Percentiles rank a stretch among this genome's conserved stretches.
Evolutionary conservation across 331 rosid genomes (phyloP).

Genomic region (Dryas integrifolia): DNA sequence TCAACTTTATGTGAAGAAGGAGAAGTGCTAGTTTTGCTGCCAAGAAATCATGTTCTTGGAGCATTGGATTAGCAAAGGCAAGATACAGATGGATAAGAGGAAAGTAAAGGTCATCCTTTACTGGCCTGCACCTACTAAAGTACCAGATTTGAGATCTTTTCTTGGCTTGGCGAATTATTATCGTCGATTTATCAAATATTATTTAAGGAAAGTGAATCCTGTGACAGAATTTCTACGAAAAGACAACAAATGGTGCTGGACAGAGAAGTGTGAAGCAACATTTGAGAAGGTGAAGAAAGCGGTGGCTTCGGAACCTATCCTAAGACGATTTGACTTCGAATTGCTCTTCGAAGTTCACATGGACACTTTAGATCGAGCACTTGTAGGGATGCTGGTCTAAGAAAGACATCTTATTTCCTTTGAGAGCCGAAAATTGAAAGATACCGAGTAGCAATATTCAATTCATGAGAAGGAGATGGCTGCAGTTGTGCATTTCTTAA

Average conservation of each 20-base stretch:
- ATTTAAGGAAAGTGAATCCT: not conserved
- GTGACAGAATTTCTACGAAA: not conserved
- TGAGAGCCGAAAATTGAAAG: not conserved
- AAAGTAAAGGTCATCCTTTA: not conserved
- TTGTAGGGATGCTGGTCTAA: not conserved
- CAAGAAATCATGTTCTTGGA: not conserved
- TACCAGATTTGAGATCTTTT: not conserved
- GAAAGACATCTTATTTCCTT: not conserved
- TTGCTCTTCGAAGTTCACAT: not conserved
- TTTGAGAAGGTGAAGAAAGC: not conserved
- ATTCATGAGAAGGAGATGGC: slow-evolving; percentile 6
- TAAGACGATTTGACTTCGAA: not conserved
- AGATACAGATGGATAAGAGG: not conserved
- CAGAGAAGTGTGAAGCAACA: not conserved
- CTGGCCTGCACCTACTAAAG: not conserved
- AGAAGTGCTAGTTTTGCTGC: not conserved
- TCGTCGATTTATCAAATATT: not conserved
- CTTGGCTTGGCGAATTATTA: slow-evolving; percentile 4
- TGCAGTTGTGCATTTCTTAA: not conserved
- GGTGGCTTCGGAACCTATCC: not conserved
- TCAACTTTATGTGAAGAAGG: not conserved
- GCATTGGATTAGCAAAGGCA: not conserved
- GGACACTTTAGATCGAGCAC: not conserved
- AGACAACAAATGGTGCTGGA: not conserved
- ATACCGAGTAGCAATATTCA: not conserved